A percentile compares a stretch with the other conserved stretches of the same genome.
phyloP scores from a whole-genome alignment of 2,329 filamentous ascomycete species.

The Emmonsia crescens region DNA sequence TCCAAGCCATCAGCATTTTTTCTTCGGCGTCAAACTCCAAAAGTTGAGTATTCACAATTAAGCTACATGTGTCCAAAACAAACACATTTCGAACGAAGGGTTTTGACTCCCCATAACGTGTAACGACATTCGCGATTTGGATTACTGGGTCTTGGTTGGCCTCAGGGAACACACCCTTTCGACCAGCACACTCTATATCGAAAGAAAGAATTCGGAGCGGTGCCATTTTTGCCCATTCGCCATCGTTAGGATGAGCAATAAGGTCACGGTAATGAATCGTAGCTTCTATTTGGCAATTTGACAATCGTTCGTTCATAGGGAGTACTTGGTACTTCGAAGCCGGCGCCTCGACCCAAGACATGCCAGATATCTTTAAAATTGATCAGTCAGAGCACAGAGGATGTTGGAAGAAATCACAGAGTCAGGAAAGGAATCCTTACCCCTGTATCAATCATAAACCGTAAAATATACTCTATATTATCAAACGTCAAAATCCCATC shows the following conservation, averaged over 20 bases:
- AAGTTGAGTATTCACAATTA: conserved; percentile 91
- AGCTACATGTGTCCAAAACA: conserved; percentile 80
- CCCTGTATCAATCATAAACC: conserved; percentile 97
- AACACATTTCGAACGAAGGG: conserved; percentile 96
- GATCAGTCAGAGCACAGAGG: neutral
- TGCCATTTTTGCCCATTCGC: conserved; percentile 97
- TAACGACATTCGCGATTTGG: conserved; percentile 95
- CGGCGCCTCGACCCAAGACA: conserved; percentile 93
- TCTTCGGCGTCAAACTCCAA: conserved; percentile 71
- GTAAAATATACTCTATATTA: conserved; percentile 85
- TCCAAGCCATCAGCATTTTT: conserved; percentile 87
- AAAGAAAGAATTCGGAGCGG: conserved; percentile 87
- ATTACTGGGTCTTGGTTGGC: conserved; percentile 87
- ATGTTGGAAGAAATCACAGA: too few relatives aligned
- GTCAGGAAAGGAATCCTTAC: conserved; percentile 33
- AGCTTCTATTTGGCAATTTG: conserved; percentile 94
- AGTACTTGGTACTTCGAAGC: conserved; percentile 54
- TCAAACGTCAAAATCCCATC: conserved; percentile 80
- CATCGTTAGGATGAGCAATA: conserved; percentile 75
- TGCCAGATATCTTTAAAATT: conserved; percentile 60
- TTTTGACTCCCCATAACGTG: conserved; percentile 86
- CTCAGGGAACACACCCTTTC: conserved; percentile 95
- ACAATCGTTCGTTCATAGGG: conserved; percentile 56
- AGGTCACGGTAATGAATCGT: conserved; percentile 71
- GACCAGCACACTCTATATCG: conserved; percentile 96